Base-by-base conservation (phyloP, 345 rosid species). In the Stellera chamaejasme region DNA sequence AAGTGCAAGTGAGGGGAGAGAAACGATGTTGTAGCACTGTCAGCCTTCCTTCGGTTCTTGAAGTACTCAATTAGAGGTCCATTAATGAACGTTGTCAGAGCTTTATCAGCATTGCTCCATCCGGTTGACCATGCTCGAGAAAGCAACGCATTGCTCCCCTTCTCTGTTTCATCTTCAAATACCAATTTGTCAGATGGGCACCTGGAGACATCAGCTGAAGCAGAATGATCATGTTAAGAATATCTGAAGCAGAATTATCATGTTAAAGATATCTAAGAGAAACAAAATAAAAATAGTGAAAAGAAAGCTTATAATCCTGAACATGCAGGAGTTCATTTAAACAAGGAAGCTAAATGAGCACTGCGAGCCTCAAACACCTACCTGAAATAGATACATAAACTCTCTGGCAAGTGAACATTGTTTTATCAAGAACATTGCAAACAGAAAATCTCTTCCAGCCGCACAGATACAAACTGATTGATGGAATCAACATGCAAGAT, bases 121-220 rank as follows among this genome's bases (percentile, higher is more conserved):
- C 98, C 97, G 1, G 98, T 97, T 51, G 97, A 81, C 98, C 98
- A 92, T 62, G 97, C 98, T 65, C 98, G 83, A 60, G 98, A 82
- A 48, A 88, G 95, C 71, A 92, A 87, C 10, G 95, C 98, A 73
- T 92, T 92, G 76, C 97, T 88, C 78, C 90, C 98, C 66, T 76
- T 92, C 79, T 92, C 98, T 27, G 68, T 82, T 48, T 88, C 97
- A 50, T 92, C 98, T 73, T 92, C 98, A 66, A 92, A 92, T 27
- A 78, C 76, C 75, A 92, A 67, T 28, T 61, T 56, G 62, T 88
- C 94, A 27, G 77, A 71, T 59, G 81, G 72, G 74, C 94, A 92
- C 66, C 72, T 77, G 4, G 90, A 81, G 25, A 67, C 76, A 74
- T 81, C 86, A 70, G 97, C 98, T 92, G 69, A 67, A 78, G 73